Base-by-base conservation (phyloP, 768 basidiomycete species). In the Tulasnella calospora region DNA sequence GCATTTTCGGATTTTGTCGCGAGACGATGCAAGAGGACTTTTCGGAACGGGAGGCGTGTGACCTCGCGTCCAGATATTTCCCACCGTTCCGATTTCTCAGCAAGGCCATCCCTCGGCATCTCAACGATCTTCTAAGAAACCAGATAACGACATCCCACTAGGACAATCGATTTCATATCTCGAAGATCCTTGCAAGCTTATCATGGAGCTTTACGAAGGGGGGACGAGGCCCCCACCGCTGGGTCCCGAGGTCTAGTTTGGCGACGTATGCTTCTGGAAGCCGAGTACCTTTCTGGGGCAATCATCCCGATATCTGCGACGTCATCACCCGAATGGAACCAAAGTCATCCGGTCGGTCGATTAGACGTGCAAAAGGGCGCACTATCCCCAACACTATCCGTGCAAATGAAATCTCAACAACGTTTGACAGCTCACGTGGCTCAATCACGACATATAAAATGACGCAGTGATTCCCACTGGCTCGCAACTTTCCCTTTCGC, bases 1-100 rank as follows among this genome's bases (percentile, higher is more conserved):
- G 61, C 61, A 67, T 67, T 67, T 67, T 67, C 61, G 61, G 61
- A 33, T 21, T 67, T 67, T 67, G n/a, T 67, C 33, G 33, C 61
- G n/a, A 30, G 27, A 33, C n/a, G 61, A 30, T 13, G 23, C 13
- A 30, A 67, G 61, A 67, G 61, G 61, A 67, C 61, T 67, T 67
- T 67, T 67, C 61, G 61, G 33, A 67, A 67, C 61, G 15, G 33
- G 61, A 67, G 61, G 55, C 55, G 55, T 57, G 55, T 30, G 55
- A 57, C 55, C 55, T 57, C 55, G 55, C 55, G 55, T 57, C 3
- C 13, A 27, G 17, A 7, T 3, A 23, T 23, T 57, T 57, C 55
- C 23, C 55, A 30, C 55, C 9, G 55, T 57, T 57, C 23, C n/a
- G 27, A 8, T 57, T 57, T 3, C 9, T 57, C 15, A 3, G 55